Evolutionary conservation across 192 early-diverging fungal species (phyloP).

Genomic region (Coemansia sp.): DNA sequence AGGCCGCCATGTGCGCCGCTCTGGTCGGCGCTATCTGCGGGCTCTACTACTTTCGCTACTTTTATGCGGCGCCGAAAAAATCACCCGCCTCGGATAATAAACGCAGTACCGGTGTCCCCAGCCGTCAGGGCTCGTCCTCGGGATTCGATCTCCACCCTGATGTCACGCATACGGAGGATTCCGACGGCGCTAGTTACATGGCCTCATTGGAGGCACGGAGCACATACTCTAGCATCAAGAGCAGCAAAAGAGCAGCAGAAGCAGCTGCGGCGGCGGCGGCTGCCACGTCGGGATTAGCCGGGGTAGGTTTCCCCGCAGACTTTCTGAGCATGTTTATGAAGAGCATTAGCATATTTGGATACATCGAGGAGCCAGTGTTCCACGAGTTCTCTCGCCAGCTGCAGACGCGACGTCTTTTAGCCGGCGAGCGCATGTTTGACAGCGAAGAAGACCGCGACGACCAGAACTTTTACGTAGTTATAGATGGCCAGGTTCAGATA

Average conservation of each 20-base stretch:
- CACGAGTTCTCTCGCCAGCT: conserved; percentile 91
- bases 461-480: conserved; percentile 90
- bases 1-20: background rate
- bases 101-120: conserved; percentile 10
- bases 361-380: conserved; percentile 94
- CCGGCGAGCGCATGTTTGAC: conserved; percentile 79
- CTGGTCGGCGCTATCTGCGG: conserved; percentile 15
- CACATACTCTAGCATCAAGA: background rate
- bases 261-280: background rate
- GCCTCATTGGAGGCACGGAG: conserved; percentile 41
- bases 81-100: conserved; percentile 7
- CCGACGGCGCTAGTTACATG: conserved; percentile 34
- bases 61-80: conserved; percentile 36
- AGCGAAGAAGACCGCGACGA: conserved; percentile 62
- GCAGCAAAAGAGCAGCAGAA: background rate
- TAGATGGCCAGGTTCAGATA: conserved; percentile 92
- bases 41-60: conserved; percentile 50
- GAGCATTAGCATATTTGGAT: conserved; percentile 94
- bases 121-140: conserved; percentile 10
- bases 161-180: conserved; percentile 29
- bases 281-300: background rate
- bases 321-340: conserved; percentile 59
- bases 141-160: conserved; percentile 53
- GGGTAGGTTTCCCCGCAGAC: conserved; percentile 45
- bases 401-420: conserved; percentile 72